Conservation (phyloP, 106 monocot species). For the Phalaenopsis aphrodite region DNA sequence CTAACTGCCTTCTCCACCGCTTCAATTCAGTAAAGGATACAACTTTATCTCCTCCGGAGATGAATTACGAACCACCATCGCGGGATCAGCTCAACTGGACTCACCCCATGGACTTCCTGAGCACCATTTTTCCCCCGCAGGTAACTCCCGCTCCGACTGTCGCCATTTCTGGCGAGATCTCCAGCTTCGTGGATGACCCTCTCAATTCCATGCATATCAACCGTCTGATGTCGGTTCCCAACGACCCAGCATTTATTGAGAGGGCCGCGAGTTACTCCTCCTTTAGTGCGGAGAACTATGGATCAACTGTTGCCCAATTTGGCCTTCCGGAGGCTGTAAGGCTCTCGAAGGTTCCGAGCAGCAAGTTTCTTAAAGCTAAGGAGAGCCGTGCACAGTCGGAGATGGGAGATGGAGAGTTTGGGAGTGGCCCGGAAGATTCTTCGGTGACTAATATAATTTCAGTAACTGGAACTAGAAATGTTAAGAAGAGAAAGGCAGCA, state of each 20-base stretch:
- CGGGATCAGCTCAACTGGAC: slow-evolving; percentile 4
- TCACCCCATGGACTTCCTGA: not conserved
- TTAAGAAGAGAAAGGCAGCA: slow-evolving; percentile 45
- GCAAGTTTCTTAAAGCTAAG: slow-evolving; percentile 29
- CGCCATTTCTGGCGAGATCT: not conserved
- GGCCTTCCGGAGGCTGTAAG: slow-evolving; percentile 22
- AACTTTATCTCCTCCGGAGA: not conserved
- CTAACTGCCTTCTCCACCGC: no score
- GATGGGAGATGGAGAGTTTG: slow-evolving; percentile 8
- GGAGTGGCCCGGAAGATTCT: slow-evolving; percentile 15
- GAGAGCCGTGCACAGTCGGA: not conserved
- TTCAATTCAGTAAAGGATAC: not conserved
- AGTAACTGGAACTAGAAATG: slow-evolving; percentile 10
- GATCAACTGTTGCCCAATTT: slow-evolving; percentile 15
- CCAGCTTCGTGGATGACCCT: not conserved
- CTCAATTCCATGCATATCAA: slow-evolving; percentile 2
- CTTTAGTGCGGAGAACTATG: slow-evolving; percentile 24
- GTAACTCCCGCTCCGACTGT: not conserved
- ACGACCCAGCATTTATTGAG: slow-evolving; percentile 38
- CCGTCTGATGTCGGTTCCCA: slow-evolving; percentile 13
- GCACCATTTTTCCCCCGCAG: not conserved
- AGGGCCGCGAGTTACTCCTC: slow-evolving; percentile 58
- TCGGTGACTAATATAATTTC: not conserved
- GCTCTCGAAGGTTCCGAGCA: slow-evolving; percentile 54
- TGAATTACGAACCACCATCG: not conserved